Conservation (phyloP, 768 basidiomycete genomes). For the Collybia mongolica region DNA sequence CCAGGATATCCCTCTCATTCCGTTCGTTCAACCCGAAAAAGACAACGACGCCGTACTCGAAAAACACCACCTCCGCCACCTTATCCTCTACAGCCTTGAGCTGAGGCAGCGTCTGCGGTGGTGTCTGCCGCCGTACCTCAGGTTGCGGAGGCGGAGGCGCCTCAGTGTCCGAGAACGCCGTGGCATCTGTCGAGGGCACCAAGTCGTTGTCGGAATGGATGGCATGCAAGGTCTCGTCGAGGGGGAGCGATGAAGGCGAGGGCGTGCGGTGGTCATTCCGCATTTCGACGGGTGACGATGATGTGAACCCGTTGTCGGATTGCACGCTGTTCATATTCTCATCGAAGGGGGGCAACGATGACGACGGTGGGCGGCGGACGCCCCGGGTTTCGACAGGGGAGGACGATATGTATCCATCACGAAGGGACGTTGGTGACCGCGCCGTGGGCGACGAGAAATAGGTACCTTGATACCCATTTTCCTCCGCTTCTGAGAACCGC, state of each 20-base stretch:
- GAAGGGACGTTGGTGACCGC: slow-evolving; percentile 29
- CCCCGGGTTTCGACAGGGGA: slow-evolving; percentile 36
- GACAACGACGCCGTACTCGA: slow-evolving; percentile 87
- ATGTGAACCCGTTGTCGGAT: slow-evolving; percentile 1
- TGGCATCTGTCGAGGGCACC: slow-evolving; percentile 8
- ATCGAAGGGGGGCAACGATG: not conserved
- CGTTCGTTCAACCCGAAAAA: slow-evolving; percentile 85
- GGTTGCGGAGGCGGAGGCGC: not conserved
- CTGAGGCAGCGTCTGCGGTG: slow-evolving; percentile 13
- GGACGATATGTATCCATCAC: slow-evolving; percentile 67
- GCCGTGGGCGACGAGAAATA: slow-evolving; percentile 58
- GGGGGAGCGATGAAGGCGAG: not conserved
- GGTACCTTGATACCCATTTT: slow-evolving; percentile 83
- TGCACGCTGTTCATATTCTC: slow-evolving; percentile 5
- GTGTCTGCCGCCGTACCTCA: slow-evolving; percentile 5
- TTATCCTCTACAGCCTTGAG: slow-evolving; percentile 37
- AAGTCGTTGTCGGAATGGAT: slow-evolving; percentile 6
- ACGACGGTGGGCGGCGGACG: not conserved
- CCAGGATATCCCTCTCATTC: slow-evolving; percentile 80
- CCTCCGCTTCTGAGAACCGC: slow-evolving; percentile 83
- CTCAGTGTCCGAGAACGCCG: slow-evolving; percentile 8
- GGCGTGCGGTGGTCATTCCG: too few relatives aligned
- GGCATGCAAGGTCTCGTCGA: slow-evolving; percentile 7
- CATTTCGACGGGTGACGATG: too few relatives aligned
- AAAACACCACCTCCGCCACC: slow-evolving; percentile 75